Percentiles rank a stretch among this genome's conserved stretches.
phyloP scores from a whole-genome alignment of 306 rosid genomes.

The Pyrus betulifolia region DNA sequence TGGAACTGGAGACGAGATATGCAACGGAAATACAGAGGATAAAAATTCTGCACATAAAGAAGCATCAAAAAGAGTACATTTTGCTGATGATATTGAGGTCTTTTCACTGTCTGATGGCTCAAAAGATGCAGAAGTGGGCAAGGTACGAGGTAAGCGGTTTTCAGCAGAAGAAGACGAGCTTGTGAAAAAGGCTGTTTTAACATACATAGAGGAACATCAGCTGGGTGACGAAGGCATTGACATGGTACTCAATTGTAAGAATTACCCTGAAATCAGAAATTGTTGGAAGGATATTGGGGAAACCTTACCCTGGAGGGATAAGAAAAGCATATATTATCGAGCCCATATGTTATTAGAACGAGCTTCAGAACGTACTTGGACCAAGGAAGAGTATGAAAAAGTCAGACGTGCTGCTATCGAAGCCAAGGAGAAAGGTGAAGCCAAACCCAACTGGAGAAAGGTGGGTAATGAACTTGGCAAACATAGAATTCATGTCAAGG shows the following conservation, averaged over 20 bases:
- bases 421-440: neutral
- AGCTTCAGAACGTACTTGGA: conserved; percentile 34
- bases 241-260: conserved; percentile 34
- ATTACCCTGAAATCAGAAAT: conserved; percentile 20
- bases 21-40: neutral
- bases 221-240: conserved; percentile 60
- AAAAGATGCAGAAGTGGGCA: conserved; percentile 2
- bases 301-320: conserved; percentile 42
- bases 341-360: conserved; percentile 62
- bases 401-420: neutral
- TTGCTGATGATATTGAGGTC: conserved; percentile 53
- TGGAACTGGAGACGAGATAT: neutral
- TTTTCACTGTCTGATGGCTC: conserved; percentile 13
- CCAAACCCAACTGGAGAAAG: conserved; percentile 40
- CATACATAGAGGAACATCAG: conserved; percentile 37
- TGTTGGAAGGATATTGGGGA: conserved; percentile 62
- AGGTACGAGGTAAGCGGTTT: conserved; percentile 49
- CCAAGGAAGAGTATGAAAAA: conserved; percentile 40
- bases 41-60: conserved; percentile 5
- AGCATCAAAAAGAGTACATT: conserved; percentile 42
- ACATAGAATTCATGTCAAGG: conserved; percentile 61
- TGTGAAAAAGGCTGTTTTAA: conserved; percentile 38
- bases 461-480: conserved; percentile 50
- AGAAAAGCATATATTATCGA: conserved; percentile 27
- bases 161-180: conserved; percentile 63